These are phyloP conservation scores for Yamadazyma paraphyllophila DNA, from an alignment of 805 yeast genomes.

Conservation along the genomic window DNA sequence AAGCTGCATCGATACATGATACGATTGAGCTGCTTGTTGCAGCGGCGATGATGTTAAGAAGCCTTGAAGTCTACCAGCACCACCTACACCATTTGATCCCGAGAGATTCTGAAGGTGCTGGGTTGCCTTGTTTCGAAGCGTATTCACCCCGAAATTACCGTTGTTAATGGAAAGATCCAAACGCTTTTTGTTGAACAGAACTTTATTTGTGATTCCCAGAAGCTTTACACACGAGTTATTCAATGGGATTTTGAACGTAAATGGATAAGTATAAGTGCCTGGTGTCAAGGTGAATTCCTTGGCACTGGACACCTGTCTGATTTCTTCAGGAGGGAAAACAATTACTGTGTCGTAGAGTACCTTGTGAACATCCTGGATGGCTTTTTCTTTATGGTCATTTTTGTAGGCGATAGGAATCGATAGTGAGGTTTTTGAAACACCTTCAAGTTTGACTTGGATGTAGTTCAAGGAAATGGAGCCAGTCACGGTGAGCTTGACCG, in stretches of 20 bases:
- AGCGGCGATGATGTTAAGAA: not conserved
- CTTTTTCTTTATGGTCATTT: constrained; percentile 17
- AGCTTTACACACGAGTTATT: constrained; percentile 38
- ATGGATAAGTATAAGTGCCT: constrained; percentile 51
- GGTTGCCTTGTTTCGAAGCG: constrained; percentile 20
- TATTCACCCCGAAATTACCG: constrained; percentile 25
- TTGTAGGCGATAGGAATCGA: constrained; percentile 23
- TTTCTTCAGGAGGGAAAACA: constrained; percentile 53
- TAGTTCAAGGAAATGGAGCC: constrained; percentile 43
- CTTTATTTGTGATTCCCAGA: constrained; percentile 26
- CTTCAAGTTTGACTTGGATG: constrained; percentile 54
- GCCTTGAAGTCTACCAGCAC: too few species aligned
- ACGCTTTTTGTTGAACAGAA: constrained; percentile 28
- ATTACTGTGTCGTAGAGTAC: constrained; percentile 48
- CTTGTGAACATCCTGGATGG: constrained; percentile 40
- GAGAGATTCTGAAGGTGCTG: constrained; percentile 7
- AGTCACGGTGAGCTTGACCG: constrained; percentile 36
- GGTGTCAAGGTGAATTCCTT: constrained; percentile 48
- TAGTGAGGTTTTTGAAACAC: constrained; percentile 41
- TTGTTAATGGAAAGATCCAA: constrained; percentile 31
- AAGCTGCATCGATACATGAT: constrained; percentile 28
- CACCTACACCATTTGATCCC: not conserved
- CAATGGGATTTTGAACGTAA: constrained; percentile 45
- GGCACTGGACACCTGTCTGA: constrained; percentile 41
- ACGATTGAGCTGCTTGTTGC: constrained; percentile 7